These are phyloP conservation scores for Suhomyces canberraensis DNA, from an alignment of 805 yeast genomes.

Conservation along the genomic window DNA sequence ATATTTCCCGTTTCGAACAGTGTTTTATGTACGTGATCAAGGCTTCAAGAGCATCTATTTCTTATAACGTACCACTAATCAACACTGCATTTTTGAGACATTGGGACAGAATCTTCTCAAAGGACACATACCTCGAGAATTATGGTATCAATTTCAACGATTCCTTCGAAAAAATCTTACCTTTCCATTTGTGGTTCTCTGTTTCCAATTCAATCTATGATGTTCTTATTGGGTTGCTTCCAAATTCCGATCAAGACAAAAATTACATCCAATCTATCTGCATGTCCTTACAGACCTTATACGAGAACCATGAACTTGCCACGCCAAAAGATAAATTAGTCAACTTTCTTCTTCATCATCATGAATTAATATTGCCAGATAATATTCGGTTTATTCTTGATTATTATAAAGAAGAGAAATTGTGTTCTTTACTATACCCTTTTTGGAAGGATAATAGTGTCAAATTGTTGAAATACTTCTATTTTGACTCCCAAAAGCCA, in stretches of 20 bases:
- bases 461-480: conserved; percentile 45
- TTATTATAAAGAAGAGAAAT: conserved; percentile 45
- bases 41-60: conserved; percentile 28
- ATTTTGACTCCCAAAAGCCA: conserved; percentile 19
- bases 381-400: conserved; percentile 44
- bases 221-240: conserved; percentile 23
- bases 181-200: conserved; percentile 42
- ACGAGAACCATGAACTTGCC: conserved; percentile 29
- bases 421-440: conserved; percentile 52
- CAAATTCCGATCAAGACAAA: conserved; percentile 26
- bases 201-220: conserved; percentile 38
- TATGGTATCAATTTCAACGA: conserved; percentile 13
- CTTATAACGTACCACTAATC: conserved; percentile 35
- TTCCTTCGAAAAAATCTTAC: conserved; percentile 26
- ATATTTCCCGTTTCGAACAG: neutral
- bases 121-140: conserved; percentile 17
- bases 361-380: conserved; percentile 33
- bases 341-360: conserved; percentile 36
- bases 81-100: conserved; percentile 40
- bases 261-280: conserved; percentile 35
- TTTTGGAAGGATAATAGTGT: conserved; percentile 51
- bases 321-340: conserved; percentile 45
- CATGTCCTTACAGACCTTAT: conserved; percentile 28
- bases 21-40: conserved; percentile 23
- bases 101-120: conserved; percentile 38